Evolutionary conservation across 495 filamentous ascomycete genomes (phyloP).

Genomic region (Glarea lozoyensis): DNA sequence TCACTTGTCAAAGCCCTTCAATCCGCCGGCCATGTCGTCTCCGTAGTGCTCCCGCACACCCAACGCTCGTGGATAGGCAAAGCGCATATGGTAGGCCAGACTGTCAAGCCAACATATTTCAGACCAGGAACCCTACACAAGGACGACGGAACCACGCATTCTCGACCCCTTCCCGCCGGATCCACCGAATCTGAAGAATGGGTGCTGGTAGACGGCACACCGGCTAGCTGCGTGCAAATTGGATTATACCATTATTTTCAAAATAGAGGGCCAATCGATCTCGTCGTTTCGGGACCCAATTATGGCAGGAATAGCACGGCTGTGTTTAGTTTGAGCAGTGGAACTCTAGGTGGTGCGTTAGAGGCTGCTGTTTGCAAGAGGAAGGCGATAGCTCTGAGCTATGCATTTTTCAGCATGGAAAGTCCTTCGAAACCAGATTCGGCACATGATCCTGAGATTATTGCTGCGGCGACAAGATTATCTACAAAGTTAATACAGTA

Average conservation of each 20-base stretch:
- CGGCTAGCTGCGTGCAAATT: conserved; percentile 82
- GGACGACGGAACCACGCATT: conserved; percentile 59
- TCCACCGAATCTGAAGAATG: conserved; percentile 69
- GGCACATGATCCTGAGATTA: conserved; percentile 63
- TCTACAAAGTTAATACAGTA: conserved; percentile 70
- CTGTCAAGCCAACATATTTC: conserved; percentile 84
- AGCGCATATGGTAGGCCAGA: conserved; percentile 83
- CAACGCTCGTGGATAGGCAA: conserved; percentile 98
- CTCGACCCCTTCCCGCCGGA: conserved; percentile 37
- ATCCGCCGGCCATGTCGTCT: conserved; percentile 68
- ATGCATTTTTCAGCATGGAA: conserved; percentile 73
- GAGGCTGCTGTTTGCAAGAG: conserved; percentile 81
- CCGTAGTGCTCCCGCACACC: conserved; percentile 79
- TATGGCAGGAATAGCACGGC: conserved; percentile 93
- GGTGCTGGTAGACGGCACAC: conserved; percentile 85
- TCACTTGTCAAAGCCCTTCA: conserved; percentile 74
- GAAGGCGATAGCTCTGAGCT: conserved; percentile 73
- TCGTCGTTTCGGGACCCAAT: conserved; percentile 87
- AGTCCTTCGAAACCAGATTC: background rate
- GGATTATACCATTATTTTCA: conserved; percentile 82
- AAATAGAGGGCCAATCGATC: conserved; percentile 66
- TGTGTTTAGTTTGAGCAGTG: conserved; percentile 79
- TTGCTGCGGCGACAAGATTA: conserved; percentile 61
- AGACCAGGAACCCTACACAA: conserved; percentile 54
- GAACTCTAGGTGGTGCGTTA: conserved; percentile 84